These are phyloP conservation scores for Pleurostoma richardsiae DNA, from an alignment of 2,329 filamentous ascomycete genomes.

Conservation along the genomic window DNA sequence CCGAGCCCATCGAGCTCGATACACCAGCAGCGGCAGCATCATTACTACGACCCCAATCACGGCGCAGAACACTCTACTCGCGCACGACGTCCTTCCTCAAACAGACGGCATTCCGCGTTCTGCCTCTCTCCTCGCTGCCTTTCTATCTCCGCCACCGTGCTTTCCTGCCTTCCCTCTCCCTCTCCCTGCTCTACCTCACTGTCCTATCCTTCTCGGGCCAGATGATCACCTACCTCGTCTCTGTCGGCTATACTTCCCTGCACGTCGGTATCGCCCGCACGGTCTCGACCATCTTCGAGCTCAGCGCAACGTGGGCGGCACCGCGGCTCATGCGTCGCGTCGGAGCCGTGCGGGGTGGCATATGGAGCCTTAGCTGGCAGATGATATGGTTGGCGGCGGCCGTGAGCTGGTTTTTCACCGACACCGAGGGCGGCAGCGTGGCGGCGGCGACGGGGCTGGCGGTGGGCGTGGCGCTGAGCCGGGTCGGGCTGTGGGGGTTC, in stretches of 20 bases:
- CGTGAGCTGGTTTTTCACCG: slow-evolving; percentile 33
- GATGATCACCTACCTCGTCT: slow-evolving; percentile 60
- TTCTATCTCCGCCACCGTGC: slow-evolving; percentile 50
- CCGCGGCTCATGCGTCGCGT: slow-evolving; percentile 50
- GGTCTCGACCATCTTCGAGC: slow-evolving; percentile 47
- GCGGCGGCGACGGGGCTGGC: slow-evolving; percentile 43
- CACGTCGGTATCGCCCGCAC: slow-evolving; percentile 50
- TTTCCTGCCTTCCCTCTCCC: slow-evolving; percentile 55
- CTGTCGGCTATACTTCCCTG: slow-evolving; percentile 43
- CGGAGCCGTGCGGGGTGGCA: slow-evolving; percentile 57
- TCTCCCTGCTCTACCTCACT: slow-evolving; percentile 57
- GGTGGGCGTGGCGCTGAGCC: slow-evolving; percentile 46
- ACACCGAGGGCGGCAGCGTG: slow-evolving; percentile 14
- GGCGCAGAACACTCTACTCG: not conserved
- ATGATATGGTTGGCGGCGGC: slow-evolving; percentile 46
- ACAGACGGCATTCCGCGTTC: slow-evolving; percentile 8
- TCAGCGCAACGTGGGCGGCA: slow-evolving; percentile 56
- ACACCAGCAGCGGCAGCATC: not conserved
- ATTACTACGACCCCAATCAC: not conserved
- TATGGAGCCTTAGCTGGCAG: slow-evolving; percentile 70
- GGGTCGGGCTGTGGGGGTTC: slow-evolving; percentile 57
- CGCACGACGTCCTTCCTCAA: slow-evolving; percentile 1
- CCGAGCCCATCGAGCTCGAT: not conserved
- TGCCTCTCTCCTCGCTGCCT: slow-evolving; percentile 18
- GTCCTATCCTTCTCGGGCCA: slow-evolving; percentile 55